Conservation (phyloP, 108 stramenopile genomes). For the Fragilariopsis cylindrus region DNA sequence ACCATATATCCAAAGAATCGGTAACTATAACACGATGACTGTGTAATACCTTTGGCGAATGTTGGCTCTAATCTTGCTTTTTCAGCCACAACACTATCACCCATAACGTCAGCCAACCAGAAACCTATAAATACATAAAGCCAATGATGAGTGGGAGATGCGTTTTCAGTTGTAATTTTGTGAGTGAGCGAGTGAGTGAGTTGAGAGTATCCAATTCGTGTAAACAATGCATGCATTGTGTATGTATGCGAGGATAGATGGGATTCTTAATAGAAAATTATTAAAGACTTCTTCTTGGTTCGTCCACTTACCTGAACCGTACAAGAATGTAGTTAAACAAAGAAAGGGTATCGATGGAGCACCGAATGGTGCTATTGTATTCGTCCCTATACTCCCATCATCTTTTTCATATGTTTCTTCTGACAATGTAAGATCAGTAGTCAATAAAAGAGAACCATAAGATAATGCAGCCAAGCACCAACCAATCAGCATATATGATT, state of each 20-base stretch:
- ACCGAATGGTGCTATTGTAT: conserved; percentile 29
- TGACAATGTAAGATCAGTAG: conserved; percentile 42
- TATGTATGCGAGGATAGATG: no score
- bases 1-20: conserved; percentile 83
- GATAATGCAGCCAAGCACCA: conserved; percentile 57
- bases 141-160: no score
- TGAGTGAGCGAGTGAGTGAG: no score
- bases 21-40: conserved; percentile 81
- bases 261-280: no score
- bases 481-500: conserved; percentile 81
- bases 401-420: conserved; percentile 24
- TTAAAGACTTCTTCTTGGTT: no score
- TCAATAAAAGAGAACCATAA: conserved; percentile 49
- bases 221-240: no score
- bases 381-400: conserved; percentile 3
- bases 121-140: conserved; percentile 42
- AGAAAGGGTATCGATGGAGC: conserved; percentile 72
- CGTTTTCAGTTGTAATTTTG: no score
- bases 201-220: no score
- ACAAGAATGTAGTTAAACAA: conserved; percentile 47
- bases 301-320: conserved; percentile 25
- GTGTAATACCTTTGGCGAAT: conserved; percentile 64
- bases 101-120: conserved; percentile 89
- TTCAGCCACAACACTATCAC: conserved; percentile 82
- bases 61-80: conserved; percentile 84